Evolutionary conservation across 2,329 filamentous ascomycete species (phyloP).

Genomic region (Aspergillus carbonarius): DNA sequence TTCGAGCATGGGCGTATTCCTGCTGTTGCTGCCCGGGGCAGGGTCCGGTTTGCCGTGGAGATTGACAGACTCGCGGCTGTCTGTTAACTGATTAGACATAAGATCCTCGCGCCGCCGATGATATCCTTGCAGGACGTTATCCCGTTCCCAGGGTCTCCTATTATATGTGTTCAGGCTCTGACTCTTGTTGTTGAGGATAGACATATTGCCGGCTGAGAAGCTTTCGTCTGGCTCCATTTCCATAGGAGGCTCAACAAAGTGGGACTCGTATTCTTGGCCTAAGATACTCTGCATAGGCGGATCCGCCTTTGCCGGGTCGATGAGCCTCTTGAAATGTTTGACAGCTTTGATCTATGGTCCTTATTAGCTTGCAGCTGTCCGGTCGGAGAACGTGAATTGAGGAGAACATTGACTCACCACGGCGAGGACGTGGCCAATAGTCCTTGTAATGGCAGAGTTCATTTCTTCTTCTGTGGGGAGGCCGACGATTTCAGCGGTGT

Average conservation of each 20-base stretch:
- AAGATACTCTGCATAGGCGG: conserved; percentile 59
- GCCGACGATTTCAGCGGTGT: conserved; percentile 76
- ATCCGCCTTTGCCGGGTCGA: conserved; percentile 56
- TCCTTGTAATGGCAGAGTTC: conserved; percentile 84
- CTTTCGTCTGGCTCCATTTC: conserved; percentile 47
- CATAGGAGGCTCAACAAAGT: conserved; percentile 59
- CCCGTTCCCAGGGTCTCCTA: conserved; percentile 49
- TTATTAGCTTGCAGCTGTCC: conserved; percentile 4
- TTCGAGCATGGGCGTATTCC: conserved; percentile 17
- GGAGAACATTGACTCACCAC: conserved; percentile 57
- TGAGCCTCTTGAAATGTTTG: conserved; percentile 76
- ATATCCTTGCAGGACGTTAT: conserved; percentile 54
- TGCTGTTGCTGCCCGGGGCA: conserved; percentile 13
- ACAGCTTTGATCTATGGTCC: conserved; percentile 76
- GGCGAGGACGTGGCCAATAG: conserved; percentile 80
- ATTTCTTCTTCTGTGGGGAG: conserved; percentile 87
- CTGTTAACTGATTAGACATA: background rate
- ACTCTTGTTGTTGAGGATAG: conserved; percentile 18
- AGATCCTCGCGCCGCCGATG: conserved; percentile 36
- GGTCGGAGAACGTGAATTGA: background rate
- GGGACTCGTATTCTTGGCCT: conserved; percentile 53
- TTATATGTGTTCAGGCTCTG: conserved; percentile 50
- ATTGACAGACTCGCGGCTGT: conserved; percentile 17
- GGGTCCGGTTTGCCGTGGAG: conserved; percentile 12
- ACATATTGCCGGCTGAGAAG: conserved; percentile 23